Percentiles rank a stretch among this genome's conserved stretches.
Evolutionary conservation across 2,329 filamentous ascomycete genomes (phyloP).

Genomic region (Dothistroma pini): DNA sequence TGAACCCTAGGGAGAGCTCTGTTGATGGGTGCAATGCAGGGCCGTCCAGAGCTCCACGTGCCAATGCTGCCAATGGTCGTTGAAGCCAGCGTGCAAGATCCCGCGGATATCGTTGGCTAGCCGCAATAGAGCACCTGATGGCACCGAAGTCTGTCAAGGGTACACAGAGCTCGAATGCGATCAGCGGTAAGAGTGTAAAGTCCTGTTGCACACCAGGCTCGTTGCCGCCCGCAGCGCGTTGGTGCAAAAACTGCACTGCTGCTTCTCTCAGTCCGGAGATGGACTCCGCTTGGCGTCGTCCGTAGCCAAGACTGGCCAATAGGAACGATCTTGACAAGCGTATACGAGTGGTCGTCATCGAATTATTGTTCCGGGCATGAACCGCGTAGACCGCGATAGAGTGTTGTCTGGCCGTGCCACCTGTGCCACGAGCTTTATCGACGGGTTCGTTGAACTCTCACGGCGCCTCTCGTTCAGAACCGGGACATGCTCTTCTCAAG

Average conservation of each 20-base stretch:
- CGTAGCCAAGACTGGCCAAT: background rate
- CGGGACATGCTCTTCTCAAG: background rate
- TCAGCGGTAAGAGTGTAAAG: slow-evolving; percentile 6
- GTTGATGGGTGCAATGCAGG: slow-evolving; percentile 6
- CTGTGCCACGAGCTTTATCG: background rate
- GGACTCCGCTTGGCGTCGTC: background rate
- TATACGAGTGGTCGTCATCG: background rate
- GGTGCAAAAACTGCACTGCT: background rate
- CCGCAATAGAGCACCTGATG: slow-evolving; percentile 1
- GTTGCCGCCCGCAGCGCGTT: background rate
- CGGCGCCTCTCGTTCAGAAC: background rate
- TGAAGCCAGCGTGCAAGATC: slow-evolving; percentile 10
- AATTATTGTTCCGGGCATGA: background rate
- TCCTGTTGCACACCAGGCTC: slow-evolving; percentile 3
- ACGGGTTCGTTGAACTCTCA: background rate
- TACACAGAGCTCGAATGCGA: slow-evolving; percentile 7
- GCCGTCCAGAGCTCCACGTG: slow-evolving; percentile 11
- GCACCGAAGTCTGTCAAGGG: slow-evolving; percentile 7
- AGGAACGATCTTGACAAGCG: background rate
- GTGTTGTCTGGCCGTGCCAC: background rate
- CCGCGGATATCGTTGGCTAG: slow-evolving; percentile 8
- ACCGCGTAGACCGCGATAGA: background rate
- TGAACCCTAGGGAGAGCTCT: slow-evolving; percentile 7
- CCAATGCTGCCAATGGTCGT: slow-evolving; percentile 2
- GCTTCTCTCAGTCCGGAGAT: background rate